Percentiles rank a stretch among this genome's conserved stretches.
phyloP scores from a whole-genome alignment of 108 stramenopile species.

The Nitzschia inconspicua region DNA sequence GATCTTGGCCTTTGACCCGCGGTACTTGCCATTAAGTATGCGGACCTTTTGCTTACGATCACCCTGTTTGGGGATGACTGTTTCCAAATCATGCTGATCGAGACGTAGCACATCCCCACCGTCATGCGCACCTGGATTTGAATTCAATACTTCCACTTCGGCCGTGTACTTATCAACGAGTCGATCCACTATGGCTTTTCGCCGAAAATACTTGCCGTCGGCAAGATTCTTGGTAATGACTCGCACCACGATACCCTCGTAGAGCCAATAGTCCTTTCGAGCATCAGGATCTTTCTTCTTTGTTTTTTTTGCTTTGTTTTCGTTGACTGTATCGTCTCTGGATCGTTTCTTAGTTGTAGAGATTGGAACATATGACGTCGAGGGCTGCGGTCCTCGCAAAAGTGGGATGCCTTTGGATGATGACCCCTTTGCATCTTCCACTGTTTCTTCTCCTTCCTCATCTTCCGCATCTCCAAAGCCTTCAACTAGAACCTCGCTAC shows the following conservation, averaged over 20 bases:
- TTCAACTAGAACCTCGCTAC: too few species aligned
- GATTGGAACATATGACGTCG: background rate
- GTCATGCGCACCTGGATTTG: slow-evolving; percentile 13
- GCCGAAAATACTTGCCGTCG: slow-evolving; percentile 77
- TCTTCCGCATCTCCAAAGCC: slow-evolving; percentile 27
- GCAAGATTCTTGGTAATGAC: slow-evolving; percentile 74
- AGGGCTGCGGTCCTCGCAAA: background rate
- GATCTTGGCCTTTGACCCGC: slow-evolving; percentile 65
- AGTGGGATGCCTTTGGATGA: background rate
- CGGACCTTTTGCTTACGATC: slow-evolving; percentile 49
- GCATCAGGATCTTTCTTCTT: slow-evolving; percentile 3
- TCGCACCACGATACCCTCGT: slow-evolving; percentile 73
- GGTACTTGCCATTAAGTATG: slow-evolving; percentile 65
- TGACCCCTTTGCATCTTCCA: slow-evolving; percentile 5
- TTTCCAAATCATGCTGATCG: slow-evolving; percentile 88
- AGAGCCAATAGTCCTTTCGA: slow-evolving; percentile 68
- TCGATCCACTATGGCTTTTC: slow-evolving; percentile 72
- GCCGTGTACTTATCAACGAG: slow-evolving; percentile 69
- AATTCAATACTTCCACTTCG: slow-evolving; percentile 63
- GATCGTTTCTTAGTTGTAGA: background rate
- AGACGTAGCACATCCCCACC: slow-evolving; percentile 58
- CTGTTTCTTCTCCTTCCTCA: slow-evolving; percentile 31
- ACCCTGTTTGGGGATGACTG: slow-evolving; percentile 68
- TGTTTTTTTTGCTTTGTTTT: background rate
- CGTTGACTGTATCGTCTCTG: background rate